Evolutionary conservation across 768 basidiomycete species (phyloP).

Genomic region (Lactarius trivialis): DNA sequence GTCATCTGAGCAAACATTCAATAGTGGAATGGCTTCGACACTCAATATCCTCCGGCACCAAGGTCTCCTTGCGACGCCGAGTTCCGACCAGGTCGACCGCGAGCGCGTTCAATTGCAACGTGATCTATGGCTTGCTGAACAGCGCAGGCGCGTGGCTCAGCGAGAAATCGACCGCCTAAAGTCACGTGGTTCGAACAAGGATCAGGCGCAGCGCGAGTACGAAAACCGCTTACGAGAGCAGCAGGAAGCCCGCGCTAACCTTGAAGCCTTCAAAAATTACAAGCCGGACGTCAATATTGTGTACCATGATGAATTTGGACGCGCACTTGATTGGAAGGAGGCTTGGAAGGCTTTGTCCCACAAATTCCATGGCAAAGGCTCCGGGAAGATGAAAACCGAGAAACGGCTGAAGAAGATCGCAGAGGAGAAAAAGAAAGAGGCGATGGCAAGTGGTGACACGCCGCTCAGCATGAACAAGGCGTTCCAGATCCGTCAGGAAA

Average conservation of each 20-base stretch:
- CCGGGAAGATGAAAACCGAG: conserved; percentile 95
- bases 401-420: conserved; percentile 94
- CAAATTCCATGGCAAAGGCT: conserved; percentile 97
- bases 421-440: conserved; percentile 92
- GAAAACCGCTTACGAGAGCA: conserved; percentile 90
- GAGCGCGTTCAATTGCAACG: conserved; percentile 79
- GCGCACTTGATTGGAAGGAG: conserved; percentile 84
- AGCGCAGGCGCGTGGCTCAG: conserved; percentile 65
- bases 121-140: conserved; percentile 86
- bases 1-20: conserved; percentile 70
- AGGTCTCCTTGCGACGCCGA: conserved; percentile 69
- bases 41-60: conserved; percentile 85
- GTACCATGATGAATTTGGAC: conserved; percentile 95
- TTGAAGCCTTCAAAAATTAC: conserved; percentile 87
- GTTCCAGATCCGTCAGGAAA: conserved; percentile 89
- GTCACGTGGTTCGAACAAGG: conserved; percentile 74
- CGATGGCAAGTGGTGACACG: conserved; percentile 94
- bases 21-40: conserved; percentile 81
- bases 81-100: conserved; percentile 60
- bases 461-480: conserved; percentile 92
- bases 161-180: conserved; percentile 76
- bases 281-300: conserved; percentile 96
- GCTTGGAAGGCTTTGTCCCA: conserved; percentile 98
- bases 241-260: conserved; percentile 74
- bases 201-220: conserved; percentile 91